Conservation (phyloP, 495 filamentous ascomycete genomes). For the Aspergillus affinis region DNA sequence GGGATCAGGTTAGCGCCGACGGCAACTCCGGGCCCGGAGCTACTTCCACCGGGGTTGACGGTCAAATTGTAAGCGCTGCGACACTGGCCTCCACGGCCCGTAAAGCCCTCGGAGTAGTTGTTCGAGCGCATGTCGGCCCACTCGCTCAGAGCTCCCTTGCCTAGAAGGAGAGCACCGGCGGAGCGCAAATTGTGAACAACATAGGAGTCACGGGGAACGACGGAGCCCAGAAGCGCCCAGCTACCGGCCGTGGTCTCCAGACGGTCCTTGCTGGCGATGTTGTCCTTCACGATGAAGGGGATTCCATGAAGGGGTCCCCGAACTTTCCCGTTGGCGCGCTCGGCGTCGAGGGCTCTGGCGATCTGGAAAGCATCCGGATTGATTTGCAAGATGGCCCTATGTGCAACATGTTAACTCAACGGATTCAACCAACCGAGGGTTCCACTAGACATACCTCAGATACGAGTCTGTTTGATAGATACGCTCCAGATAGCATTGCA, state of each 20-base stretch:
- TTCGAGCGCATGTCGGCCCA: conserved; percentile 75
- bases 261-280: conserved; percentile 67
- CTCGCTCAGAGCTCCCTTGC: conserved; percentile 68
- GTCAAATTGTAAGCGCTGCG: conserved; percentile 69
- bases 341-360: conserved; percentile 57
- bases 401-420: not conserved
- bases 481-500: conserved; percentile 54
- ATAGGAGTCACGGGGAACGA: conserved; percentile 64
- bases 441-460: conserved; percentile 48
- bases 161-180: conserved; percentile 67
- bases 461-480: conserved; percentile 55
- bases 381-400: conserved; percentile 55
- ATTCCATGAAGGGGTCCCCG: conserved; percentile 69
- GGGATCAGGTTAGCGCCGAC: conserved; percentile 62
- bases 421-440: no score
- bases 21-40: conserved; percentile 60
- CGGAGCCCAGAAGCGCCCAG: conserved; percentile 60
- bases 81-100: conserved; percentile 62
- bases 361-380: conserved; percentile 63
- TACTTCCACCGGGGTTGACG: conserved; percentile 65
- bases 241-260: conserved; percentile 66
- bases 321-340: conserved; percentile 53
- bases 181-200: conserved; percentile 61
- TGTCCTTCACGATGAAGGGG: conserved; percentile 74
- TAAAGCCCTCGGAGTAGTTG: conserved; percentile 70